phyloP scores from a whole-genome alignment of 495 filamentous ascomycete genomes.

The Neurospora sp. region DNA sequence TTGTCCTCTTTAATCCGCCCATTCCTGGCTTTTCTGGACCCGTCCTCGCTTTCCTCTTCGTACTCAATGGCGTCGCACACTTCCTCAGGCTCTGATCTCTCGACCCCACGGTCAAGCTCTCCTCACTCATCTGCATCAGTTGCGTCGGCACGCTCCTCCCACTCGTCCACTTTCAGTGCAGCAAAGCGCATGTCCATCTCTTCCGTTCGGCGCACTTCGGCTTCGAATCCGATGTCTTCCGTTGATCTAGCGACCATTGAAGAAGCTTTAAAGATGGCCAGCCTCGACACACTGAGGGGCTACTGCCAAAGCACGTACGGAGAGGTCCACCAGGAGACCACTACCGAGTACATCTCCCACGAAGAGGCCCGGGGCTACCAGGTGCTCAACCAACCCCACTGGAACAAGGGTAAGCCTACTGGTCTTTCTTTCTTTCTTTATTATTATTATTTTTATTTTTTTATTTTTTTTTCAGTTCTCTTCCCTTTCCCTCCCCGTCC shows the following conservation, averaged over 20 bases:
- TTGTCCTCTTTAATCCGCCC: conserved; percentile 7
- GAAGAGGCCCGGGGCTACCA: conserved; percentile 44
- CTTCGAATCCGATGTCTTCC: conserved; percentile 44
- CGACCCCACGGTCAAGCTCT: conserved; percentile 44
- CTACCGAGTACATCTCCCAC: conserved; percentile 40
- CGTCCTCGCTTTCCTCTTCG: conserved; percentile 11
- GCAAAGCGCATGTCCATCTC: conserved; percentile 43
- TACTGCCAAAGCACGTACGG: conserved; percentile 42
- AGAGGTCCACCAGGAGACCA: conserved; percentile 38
- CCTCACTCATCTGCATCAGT: conserved; percentile 31
- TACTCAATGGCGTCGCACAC: conserved; percentile 42
- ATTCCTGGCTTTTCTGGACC: conserved; percentile 12
- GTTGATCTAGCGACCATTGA: conserved; percentile 44
- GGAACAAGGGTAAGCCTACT: conserved; percentile 44
- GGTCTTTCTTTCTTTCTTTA: neutral
- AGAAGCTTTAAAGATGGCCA: conserved; percentile 42
- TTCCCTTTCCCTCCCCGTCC: conserved; percentile 5
- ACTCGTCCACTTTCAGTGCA: conserved; percentile 38
- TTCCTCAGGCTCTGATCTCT: conserved; percentile 38
- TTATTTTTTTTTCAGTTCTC: neutral
- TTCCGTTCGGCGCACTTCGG: conserved; percentile 35
- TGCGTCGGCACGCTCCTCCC: conserved; percentile 38
- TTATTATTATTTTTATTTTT: too few relatives aligned
- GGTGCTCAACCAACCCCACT: conserved; percentile 44
- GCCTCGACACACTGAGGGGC: conserved; percentile 41